Conservation (phyloP, 768 basidiomycete species). For the Serendipita sp. region DNA sequence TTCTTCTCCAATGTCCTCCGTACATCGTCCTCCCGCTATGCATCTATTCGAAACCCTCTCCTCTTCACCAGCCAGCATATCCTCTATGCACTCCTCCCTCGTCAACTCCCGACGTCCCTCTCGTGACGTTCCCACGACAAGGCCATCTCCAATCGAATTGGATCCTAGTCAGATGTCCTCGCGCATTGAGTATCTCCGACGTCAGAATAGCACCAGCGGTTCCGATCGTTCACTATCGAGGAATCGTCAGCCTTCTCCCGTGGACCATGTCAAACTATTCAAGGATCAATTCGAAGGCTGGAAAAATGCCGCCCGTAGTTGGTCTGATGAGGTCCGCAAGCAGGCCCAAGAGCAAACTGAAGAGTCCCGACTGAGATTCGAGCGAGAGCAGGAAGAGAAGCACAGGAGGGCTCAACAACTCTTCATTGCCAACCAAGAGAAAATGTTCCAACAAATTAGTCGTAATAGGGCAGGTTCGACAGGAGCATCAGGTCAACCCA, state of each 20-base stretch:
- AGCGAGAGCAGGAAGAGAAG: background rate
- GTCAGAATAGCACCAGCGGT: conserved; percentile 3
- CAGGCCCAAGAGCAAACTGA: background rate
- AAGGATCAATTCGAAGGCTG: conserved; percentile 1
- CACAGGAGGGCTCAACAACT: conserved; percentile 1
- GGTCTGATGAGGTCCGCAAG: background rate
- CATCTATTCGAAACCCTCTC: background rate
- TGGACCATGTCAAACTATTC: background rate
- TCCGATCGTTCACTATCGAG: background rate
- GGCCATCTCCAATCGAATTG: background rate
- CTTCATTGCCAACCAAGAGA: background rate
- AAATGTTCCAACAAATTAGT: background rate
- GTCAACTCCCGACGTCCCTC: background rate
- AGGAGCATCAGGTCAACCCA: background rate
- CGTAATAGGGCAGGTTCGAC: background rate
- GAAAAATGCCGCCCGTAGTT: background rate
- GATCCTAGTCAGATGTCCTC: background rate
- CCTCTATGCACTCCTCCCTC: background rate
- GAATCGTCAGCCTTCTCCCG: background rate
- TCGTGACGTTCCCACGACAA: background rate
- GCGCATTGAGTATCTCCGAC: background rate
- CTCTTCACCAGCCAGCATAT: background rate
- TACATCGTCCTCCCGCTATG: background rate
- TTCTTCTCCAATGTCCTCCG: background rate
- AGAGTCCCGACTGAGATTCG: background rate